These are phyloP conservation scores for Mrakia frigida DNA, from an alignment of 768 basidiomycete species.

Conservation along the genomic window DNA sequence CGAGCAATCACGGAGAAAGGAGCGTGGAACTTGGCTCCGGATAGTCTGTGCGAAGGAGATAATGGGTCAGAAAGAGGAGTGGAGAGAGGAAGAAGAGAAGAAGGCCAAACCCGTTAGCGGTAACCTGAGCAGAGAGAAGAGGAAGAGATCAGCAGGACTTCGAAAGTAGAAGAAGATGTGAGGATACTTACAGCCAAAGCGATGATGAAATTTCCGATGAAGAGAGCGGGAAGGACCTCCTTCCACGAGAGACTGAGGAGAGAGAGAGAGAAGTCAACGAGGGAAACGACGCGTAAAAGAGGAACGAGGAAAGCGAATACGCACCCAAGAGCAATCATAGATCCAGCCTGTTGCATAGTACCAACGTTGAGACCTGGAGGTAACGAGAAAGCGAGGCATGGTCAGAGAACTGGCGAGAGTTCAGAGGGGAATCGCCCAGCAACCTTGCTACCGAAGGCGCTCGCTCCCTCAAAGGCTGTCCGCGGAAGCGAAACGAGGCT, in stretches of 20 bases:
- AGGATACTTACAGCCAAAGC: not conserved
- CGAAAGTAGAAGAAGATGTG: not conserved
- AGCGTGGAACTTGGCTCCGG: conserved; percentile 17
- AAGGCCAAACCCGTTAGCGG: not conserved
- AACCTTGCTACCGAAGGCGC: too few relatives aligned
- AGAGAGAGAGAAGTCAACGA: not conserved
- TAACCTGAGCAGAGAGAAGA: not conserved
- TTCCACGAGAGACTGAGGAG: too few relatives aligned
- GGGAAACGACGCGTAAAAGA: not conserved
- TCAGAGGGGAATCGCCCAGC: not conserved
- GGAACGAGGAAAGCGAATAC: too few relatives aligned
- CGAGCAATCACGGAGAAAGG: conserved; percentile 7
- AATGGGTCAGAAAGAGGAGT: not conserved
- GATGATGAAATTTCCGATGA: conserved; percentile 21
- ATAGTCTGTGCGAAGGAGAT: not conserved
- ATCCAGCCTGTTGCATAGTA: not conserved
- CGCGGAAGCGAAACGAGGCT: not conserved
- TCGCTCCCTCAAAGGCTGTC: too few relatives aligned
- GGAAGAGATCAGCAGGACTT: not conserved
- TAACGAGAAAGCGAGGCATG: not conserved
- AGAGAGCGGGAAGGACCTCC: conserved; percentile 13
- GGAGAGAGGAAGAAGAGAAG: not conserved
- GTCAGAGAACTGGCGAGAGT: too few relatives aligned
- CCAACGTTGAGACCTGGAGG: not conserved
- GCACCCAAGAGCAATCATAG: conserved; percentile 6